Conservation (phyloP, 148 eudicot genomes). For the Silene latifolia region DNA sequence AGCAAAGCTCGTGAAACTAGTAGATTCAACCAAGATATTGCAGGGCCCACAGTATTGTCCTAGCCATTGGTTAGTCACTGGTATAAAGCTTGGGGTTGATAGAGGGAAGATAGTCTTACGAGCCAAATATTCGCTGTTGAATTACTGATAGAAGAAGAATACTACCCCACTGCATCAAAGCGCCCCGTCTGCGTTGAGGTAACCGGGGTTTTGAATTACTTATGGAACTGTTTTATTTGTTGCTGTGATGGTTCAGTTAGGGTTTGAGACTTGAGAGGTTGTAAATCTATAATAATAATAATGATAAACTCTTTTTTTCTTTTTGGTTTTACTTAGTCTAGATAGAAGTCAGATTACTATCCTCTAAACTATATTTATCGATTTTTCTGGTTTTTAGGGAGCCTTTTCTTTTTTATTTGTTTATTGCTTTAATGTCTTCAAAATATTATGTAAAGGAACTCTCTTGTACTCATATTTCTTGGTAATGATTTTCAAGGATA, state of each 20-base stretch:
- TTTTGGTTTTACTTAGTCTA: neutral
- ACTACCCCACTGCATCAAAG: no score
- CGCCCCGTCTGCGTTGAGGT: no score
- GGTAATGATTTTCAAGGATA: no score
- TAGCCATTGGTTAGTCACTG: constrained; percentile 93
- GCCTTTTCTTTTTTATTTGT: neutral
- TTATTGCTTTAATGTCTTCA: neutral
- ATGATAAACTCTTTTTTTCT: neutral
- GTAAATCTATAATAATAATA: neutral
- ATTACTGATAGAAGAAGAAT: constrained; percentile 52
- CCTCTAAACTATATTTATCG: no score
- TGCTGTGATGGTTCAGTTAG: no score
- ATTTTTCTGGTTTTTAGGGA: neutral
- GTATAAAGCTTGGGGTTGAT: constrained; percentile 96
- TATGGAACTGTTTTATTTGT: no score
- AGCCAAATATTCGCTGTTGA: constrained; percentile 81
- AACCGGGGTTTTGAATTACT: no score
- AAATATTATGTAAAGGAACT: neutral
- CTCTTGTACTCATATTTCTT: neutral
- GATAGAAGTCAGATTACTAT: no score
- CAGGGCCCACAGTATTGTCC: constrained; percentile 92
- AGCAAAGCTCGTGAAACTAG: constrained; percentile 72
- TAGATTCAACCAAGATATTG: constrained; percentile 81
- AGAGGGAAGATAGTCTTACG: constrained; percentile 79
- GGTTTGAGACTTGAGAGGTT: no score